These are phyloP conservation scores for Fusarium torulosum DNA, from an alignment of 2,329 filamentous ascomycete species.

Conservation along the genomic window DNA sequence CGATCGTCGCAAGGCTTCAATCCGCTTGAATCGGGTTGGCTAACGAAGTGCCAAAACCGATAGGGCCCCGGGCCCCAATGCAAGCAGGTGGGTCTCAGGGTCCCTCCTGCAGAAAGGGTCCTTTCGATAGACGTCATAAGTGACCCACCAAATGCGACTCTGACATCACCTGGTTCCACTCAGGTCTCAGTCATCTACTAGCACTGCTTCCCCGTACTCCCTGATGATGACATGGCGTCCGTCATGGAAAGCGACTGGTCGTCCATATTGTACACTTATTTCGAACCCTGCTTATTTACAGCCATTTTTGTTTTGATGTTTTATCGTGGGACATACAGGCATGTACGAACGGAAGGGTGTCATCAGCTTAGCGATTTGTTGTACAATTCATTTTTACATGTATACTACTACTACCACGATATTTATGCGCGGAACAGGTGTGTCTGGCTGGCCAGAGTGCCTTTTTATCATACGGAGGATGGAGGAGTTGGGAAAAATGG, in stretches of 20 bases:
- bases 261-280: slow-evolving; percentile 9
- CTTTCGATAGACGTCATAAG: slow-evolving; percentile 40
- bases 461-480: slow-evolving; percentile 1
- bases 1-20: slow-evolving; percentile 31
- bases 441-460: slow-evolving; percentile 38
- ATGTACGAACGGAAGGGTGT: slow-evolving; percentile 7
- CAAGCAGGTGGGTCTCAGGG: slow-evolving; percentile 47
- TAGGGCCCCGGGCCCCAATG: slow-evolving; percentile 20
- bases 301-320: slow-evolving; percentile 24
- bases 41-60: slow-evolving; percentile 19
- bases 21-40: slow-evolving; percentile 35
- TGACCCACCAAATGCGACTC: neutral
- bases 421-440: neutral
- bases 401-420: neutral
- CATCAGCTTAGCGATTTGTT: slow-evolving; percentile 28
- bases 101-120: slow-evolving; percentile 51
- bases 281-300: neutral
- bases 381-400: slow-evolving; percentile 15
- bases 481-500: slow-evolving; percentile 13
- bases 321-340: slow-evolving; percentile 30
- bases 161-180: slow-evolving; percentile 37
- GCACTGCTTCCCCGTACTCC: slow-evolving; percentile 16
- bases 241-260: slow-evolving; percentile 30
- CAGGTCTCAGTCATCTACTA: slow-evolving; percentile 21
- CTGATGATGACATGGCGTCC: slow-evolving; percentile 48